Percentiles rank a stretch among this genome's conserved stretches.
These are phyloP conservation scores for Penicillium sp. DNA, from an alignment of 2,329 filamentous ascomycete genomes.

Conservation along the genomic window DNA sequence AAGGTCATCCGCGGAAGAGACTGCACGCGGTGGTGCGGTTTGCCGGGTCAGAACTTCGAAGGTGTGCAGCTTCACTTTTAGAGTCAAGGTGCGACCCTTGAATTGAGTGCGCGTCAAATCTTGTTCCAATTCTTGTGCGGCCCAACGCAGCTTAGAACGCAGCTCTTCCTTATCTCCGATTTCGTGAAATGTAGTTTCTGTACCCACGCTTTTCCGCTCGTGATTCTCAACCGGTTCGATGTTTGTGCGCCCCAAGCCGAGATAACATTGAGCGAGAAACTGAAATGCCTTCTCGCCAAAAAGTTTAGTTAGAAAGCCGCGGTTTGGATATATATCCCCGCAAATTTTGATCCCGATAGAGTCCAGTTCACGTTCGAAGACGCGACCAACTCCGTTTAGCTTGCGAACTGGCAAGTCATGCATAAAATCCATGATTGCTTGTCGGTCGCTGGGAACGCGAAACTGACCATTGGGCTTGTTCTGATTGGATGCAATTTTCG, in stretches of 20 bases:
- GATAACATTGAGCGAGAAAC: constrained; percentile 75
- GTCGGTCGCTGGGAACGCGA: constrained; percentile 63
- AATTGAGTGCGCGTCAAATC: constrained; percentile 73
- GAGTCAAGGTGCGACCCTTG: constrained; percentile 81
- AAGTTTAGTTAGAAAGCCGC: constrained; percentile 66
- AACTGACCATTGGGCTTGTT: constrained; percentile 98
- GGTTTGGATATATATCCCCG: constrained; percentile 74
- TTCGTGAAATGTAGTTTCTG: constrained; percentile 84
- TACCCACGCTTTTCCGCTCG: constrained; percentile 88
- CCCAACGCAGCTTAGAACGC: constrained; percentile 69
- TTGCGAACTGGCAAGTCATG: constrained; percentile 74
- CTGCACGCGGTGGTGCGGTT: constrained; percentile 63
- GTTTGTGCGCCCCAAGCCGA: constrained; percentile 78
- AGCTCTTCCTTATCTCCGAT: constrained; percentile 63
- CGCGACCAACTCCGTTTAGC: constrained; percentile 89
- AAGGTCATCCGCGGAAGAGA: constrained; percentile 70
- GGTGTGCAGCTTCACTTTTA: constrained; percentile 91
- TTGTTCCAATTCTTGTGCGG: constrained; percentile 78
- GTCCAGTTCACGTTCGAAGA: constrained; percentile 83
- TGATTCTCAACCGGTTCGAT: constrained; percentile 84
- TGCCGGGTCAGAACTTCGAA: constrained; percentile 89
- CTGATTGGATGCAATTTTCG: constrained; percentile 90
- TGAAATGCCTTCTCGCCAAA: constrained; percentile 90
- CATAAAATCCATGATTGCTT: constrained; percentile 80
- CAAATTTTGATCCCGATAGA: constrained; percentile 84